Base-by-base conservation (phyloP, 768 basidiomycete genomes). In the Leccinum rimulosum region DNA sequence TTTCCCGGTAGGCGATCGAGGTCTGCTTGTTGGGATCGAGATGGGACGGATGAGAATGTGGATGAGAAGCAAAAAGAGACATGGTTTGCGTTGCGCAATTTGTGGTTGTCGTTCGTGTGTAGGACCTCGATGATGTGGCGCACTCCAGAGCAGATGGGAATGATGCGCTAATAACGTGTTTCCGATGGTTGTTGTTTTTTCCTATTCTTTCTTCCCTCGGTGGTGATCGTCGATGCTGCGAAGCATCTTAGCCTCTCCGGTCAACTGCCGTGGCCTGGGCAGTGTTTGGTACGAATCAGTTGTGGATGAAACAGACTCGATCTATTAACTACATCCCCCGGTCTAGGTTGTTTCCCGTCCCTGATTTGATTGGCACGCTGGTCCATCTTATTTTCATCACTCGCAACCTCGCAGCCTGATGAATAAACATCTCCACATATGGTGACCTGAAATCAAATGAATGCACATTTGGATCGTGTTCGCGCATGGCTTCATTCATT, bases 261-360 rank as follows among this genome's bases (percentile, higher is more conserved):
- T 49, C 45, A 35, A 38, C 17, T 47, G 50, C 31, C 57, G 36
- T 14, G n/a, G 30, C 50, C 19, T 48, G 40, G 27, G 50, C 27
- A 51, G 22, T 56, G 38, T 50, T 55, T 56, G 66, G 68, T 69
- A 60, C 5, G 68, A 63, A 43, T 28, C 27, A 36, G 38, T 40
- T 33, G 25, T 54, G 40, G 15, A 54, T 48, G 40, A 27, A 52
- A 17, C 43, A 51, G 25, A 27, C n/a, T 30, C 40, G 47, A 55
- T n/a, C 1, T 17, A 31, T 55, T 68, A 33, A 68, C 48, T 9
- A 5, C 27, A 3, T 25, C 10, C 12, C 31, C 12, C 31, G 38
- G 35, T 55, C 43, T 52, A 63, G 66, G 35, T 57, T 25, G 6
- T 31, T 56, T 58, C 47, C 45, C 30, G 9, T 54, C 27, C 30